phyloP scores from a whole-genome alignment of 805 yeast genomes.

The Metschnikowia corniflorae region DNA sequence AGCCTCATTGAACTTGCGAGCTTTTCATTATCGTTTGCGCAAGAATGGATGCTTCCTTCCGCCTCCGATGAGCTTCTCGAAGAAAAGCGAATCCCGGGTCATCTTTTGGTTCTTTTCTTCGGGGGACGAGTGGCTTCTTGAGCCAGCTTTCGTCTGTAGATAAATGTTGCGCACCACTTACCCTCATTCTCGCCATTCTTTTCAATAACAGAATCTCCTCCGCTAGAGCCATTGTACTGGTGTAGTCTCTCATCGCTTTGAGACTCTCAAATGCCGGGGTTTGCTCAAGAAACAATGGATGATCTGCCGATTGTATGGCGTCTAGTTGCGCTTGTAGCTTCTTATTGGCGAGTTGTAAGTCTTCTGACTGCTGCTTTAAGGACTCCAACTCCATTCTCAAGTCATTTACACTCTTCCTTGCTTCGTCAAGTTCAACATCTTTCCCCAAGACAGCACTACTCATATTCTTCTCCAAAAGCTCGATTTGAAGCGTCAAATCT shows the following conservation, averaged over 20 bases:
- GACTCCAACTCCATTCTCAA: constrained; percentile 11
- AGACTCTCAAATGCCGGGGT: constrained; percentile 27
- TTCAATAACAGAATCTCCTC: constrained; percentile 45
- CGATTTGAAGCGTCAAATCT: constrained; percentile 44
- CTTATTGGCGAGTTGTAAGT: constrained; percentile 20
- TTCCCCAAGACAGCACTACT: constrained; percentile 26
- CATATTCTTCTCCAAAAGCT: constrained; percentile 44
- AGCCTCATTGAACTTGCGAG: background rate
- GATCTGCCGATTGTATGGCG: constrained; percentile 22
- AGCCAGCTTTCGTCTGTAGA: constrained; percentile 3
- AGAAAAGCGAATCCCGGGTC: constrained; percentile 1
- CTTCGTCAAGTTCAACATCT: constrained; percentile 23
- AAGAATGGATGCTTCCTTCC: constrained; percentile 6
- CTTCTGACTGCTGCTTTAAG: constrained; percentile 20
- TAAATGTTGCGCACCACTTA: too few species aligned
- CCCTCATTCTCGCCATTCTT: constrained; percentile 27
- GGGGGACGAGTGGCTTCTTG: constrained; percentile 1
- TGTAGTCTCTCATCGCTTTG: constrained; percentile 29
- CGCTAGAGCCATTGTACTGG: constrained; percentile 34
- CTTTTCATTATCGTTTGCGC: constrained; percentile 3
- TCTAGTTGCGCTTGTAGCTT: constrained; percentile 24
- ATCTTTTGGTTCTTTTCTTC: background rate
- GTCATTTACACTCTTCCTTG: constrained; percentile 9
- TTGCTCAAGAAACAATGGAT: constrained; percentile 12
- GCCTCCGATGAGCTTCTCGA: constrained; percentile 5